A percentile compares a stretch with the other conserved stretches of the same genome.
Conservation (phyloP, 805 yeast species). For the Blastobotrys muscicola region DNA sequence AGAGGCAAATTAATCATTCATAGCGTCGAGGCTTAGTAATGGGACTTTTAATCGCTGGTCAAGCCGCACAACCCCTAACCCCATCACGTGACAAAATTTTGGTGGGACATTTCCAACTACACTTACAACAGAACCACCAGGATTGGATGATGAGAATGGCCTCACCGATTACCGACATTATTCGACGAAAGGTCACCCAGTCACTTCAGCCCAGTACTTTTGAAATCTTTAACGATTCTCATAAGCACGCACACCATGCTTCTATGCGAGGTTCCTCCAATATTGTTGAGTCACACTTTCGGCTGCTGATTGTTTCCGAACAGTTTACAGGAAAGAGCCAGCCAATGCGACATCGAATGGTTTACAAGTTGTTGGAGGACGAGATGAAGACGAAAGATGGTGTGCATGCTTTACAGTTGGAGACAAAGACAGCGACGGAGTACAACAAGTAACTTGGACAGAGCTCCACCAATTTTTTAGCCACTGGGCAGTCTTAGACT, state of each 20-base stretch:
- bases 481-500: no score
- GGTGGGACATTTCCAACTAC: no score
- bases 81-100: no score
- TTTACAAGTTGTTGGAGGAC: conserved; percentile 59
- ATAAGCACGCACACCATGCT: conserved; percentile 80
- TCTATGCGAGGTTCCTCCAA: conserved; percentile 69
- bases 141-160: conserved; percentile 1
- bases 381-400: conserved; percentile 58
- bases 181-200: conserved; percentile 35
- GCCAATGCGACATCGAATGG: conserved; percentile 70
- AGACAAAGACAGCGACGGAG: conserved; percentile 66
- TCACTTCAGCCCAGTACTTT: conserved; percentile 36
- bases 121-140: no score
- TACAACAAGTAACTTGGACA: conserved; percentile 20
- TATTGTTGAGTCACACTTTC: conserved; percentile 70
- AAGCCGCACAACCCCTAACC: no score
- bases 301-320: conserved; percentile 62
- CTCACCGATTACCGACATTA: conserved; percentile 23
- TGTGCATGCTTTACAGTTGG: conserved; percentile 81
- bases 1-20: no score
- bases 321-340: conserved; percentile 52
- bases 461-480: no score
- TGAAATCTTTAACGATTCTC: conserved; percentile 69
- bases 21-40: no score
- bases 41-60: no score